Percentiles rank a stretch among this genome's conserved stretches.
Conservation (phyloP, 768 basidiomycete species). For the Suillus plorans region DNA sequence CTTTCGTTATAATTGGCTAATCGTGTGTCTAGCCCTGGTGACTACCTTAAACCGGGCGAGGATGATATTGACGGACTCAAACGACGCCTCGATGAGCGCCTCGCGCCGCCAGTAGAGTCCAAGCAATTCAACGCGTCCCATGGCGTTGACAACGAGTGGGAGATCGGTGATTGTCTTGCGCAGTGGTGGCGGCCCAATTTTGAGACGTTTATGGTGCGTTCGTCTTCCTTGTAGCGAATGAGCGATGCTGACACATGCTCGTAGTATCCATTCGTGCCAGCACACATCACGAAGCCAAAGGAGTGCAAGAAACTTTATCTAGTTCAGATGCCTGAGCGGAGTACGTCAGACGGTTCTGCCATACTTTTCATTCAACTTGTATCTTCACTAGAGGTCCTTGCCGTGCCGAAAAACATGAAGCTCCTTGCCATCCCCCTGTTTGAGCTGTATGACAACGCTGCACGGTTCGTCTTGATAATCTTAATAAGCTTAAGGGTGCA, state of each 20-base stretch:
- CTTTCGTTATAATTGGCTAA: not conserved
- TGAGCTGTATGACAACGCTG: conserved; percentile 97
- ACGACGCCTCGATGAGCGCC: conserved; percentile 81
- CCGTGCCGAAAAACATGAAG: conserved; percentile 99
- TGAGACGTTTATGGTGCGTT: conserved; percentile 94
- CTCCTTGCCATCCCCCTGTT: conserved; percentile 94
- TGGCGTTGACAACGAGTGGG: conserved; percentile 88
- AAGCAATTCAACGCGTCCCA: conserved; percentile 76
- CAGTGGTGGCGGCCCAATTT: conserved; percentile 99
- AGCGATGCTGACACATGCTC: not conserved
- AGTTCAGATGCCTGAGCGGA: conserved; percentile 92
- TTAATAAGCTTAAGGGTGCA: not conserved
- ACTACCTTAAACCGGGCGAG: conserved; percentile 96
- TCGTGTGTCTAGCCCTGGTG: conserved; percentile 71
- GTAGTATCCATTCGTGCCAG: conserved; percentile 92
- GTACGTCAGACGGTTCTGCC: conserved; percentile 45
- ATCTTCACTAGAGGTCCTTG: conserved; percentile 73
- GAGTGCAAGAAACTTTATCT: conserved; percentile 96
- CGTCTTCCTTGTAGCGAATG: not conserved
- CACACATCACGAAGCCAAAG: conserved; percentile 97
- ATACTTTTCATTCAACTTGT: conserved; percentile 3
- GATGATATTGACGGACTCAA: conserved; percentile 91
- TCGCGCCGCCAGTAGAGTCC: conserved; percentile 75
- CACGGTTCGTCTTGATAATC: conserved; percentile 49
- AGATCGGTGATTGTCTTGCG: conserved; percentile 93